Base-by-base conservation (phyloP, 2,329 filamentous ascomycete genomes). In the Chaetothyriales sp. region DNA sequence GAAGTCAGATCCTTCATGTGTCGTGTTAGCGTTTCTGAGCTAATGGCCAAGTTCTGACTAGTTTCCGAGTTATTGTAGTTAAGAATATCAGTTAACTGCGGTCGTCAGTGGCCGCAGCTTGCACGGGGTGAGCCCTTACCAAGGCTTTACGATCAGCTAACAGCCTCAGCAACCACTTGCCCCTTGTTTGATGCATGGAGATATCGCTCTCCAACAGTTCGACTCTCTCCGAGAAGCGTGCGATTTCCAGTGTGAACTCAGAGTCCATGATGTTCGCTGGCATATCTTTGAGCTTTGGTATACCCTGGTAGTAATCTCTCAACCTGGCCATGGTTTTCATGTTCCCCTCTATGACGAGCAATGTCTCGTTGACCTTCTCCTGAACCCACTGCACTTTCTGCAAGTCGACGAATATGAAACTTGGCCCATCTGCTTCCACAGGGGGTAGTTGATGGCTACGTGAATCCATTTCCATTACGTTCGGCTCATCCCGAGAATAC, bases 1-100 rank as follows among this genome's bases (percentile, higher is more conserved):
- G 55, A 54, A 5, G 62, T 65, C 49, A 66, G 56, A 1, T 59
- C 49, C 44, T 65, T 61, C 51, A 61, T 64, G 10, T 61, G 60
- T 18, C 62, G 60, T 1, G 64, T 61, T 7, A 44, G 18, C 40
- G 15, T 44, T 44, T 44, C 40, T 5, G 40, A 4, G 40, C 18
- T 44, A n/a, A n/a, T 44, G 40, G 40, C 18, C 7, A 19, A 44
- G 15, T 44, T 44, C 40, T 44, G 3, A 44, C 18, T 44, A n/a
- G 7, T 44, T 44, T n/a, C 18, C 3, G 18, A n/a, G 40, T 44
- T 44, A 19, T 19, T n/a, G 40, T 44, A 44, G 15, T 44, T n/a
- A 44, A 44, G 40, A 44, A 44, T 19, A n/a, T 44, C 40, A 19
- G 40, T 44, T 19, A 44, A n/a, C 40, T 44, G 40, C 40, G 15